Conservation (phyloP, 306 rosid genomes). For the Cicer judaicum region DNA sequence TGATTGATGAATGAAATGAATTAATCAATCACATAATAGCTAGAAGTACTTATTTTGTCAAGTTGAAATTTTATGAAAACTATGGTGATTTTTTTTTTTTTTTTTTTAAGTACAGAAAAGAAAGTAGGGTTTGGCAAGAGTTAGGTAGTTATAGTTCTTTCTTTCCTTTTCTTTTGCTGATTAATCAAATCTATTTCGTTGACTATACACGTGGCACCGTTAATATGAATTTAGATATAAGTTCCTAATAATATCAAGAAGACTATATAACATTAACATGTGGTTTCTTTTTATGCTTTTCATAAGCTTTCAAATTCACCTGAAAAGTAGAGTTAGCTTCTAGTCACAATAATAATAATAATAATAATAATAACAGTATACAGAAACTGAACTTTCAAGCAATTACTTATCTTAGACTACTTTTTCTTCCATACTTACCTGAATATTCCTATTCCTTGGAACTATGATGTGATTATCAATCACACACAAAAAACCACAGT, state of each 20-base stretch:
- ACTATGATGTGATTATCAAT: conserved; percentile 14
- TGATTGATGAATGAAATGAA: background rate
- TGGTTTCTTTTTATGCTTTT: conserved; percentile 40
- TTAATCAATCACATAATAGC: background rate
- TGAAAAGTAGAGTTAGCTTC: conserved; percentile 52
- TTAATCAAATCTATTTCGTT: conserved; percentile 38
- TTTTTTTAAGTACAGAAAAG: background rate
- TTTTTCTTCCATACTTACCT: conserved; percentile 42
- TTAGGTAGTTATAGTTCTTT: conserved; percentile 32
- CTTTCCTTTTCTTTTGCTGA: conserved; percentile 7
- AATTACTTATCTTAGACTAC: conserved; percentile 37
- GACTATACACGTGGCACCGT: conserved; percentile 29
- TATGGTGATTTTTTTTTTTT: background rate
- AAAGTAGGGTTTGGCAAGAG: conserved; percentile 55
- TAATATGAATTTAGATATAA: conserved; percentile 6
- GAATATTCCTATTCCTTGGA: conserved; percentile 44
- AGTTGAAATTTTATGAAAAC: conserved; percentile 24
- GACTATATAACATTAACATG: conserved; percentile 12
- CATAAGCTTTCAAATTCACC: conserved; percentile 44
- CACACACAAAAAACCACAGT: background rate
- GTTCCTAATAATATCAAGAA: conserved; percentile 32
- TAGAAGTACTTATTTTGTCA: background rate
- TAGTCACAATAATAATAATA: conserved; percentile 29
- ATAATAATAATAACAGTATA: no score
- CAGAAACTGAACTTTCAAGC: conserved; percentile 52